Percentiles rank a stretch among this genome's conserved stretches.
phyloP scores from a whole-genome alignment of 192 early-diverging fungal species.

The Backusella westeae region DNA sequence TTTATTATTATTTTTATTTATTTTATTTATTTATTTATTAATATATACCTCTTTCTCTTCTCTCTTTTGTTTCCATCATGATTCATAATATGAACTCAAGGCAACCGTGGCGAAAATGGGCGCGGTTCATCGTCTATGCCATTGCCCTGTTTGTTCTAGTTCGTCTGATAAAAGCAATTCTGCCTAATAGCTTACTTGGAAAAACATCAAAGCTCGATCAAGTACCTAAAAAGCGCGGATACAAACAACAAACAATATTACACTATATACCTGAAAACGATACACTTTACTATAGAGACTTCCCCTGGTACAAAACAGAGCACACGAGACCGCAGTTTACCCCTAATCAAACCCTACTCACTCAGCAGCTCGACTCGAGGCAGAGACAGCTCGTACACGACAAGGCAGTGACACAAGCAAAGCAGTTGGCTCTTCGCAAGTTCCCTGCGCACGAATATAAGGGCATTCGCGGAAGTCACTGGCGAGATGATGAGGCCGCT shows the following conservation, averaged over 20 bases:
- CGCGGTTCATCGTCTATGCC: conserved; percentile 17
- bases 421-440: not conserved
- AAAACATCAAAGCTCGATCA: not conserved
- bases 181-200: not conserved
- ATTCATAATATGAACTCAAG: not conserved
- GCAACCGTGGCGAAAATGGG: not conserved
- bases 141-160: not conserved
- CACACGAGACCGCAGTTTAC: conserved; percentile 10
- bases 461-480: conserved; percentile 2
- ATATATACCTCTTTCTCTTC: not conserved
- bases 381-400: not conserved
- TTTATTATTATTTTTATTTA: not conserved
- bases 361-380: not conserved
- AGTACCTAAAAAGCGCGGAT: not conserved
- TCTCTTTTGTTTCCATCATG: not conserved
- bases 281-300: not conserved
- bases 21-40: not conserved
- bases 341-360: not conserved
- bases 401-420: conserved; percentile 7
- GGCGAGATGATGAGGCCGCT: not conserved
- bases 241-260: not conserved
- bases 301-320: conserved; percentile 12
- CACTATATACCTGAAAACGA: not conserved
- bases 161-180: not conserved
- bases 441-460: not conserved